Evolutionary conservation across 192 early-diverging fungal genomes (phyloP).

Genomic region (Lobosporangium transversale): DNA sequence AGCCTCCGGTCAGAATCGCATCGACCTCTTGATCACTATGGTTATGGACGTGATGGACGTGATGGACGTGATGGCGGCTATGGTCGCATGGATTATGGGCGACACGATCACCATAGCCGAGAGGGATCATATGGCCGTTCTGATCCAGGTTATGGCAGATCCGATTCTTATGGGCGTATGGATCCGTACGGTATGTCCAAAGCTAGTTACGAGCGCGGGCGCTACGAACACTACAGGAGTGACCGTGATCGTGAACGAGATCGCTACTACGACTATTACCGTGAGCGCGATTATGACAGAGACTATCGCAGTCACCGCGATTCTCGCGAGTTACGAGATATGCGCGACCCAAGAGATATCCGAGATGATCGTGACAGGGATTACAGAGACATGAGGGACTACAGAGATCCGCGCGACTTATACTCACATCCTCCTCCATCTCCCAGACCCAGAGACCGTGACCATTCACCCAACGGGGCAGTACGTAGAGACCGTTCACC

Average conservation of each 20-base stretch:
- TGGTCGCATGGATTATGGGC: slow-evolving; percentile 32
- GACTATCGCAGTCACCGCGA: slow-evolving; percentile 40
- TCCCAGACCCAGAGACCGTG: slow-evolving; percentile 24
- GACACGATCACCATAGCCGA: slow-evolving; percentile 28
- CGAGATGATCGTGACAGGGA: slow-evolving; percentile 31
- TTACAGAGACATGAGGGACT: slow-evolving; percentile 22
- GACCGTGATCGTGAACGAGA: slow-evolving; percentile 42
- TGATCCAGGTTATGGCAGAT: slow-evolving; percentile 26
- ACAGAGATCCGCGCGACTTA: slow-evolving; percentile 18
- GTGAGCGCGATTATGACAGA: slow-evolving; percentile 40
- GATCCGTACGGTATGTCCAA: slow-evolving; percentile 40
- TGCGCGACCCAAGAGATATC: slow-evolving; percentile 22
- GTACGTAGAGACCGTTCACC: slow-evolving; percentile 19
- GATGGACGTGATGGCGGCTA: slow-evolving; percentile 27
- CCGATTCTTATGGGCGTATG: slow-evolving; percentile 30
- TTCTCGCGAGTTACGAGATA: slow-evolving; percentile 27
- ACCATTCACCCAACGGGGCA: slow-evolving; percentile 14
- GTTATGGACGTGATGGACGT: slow-evolving; percentile 7
- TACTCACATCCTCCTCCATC: slow-evolving; percentile 27
- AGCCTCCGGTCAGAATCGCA: slow-evolving; percentile 31
- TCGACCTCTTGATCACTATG: slow-evolving; percentile 21
- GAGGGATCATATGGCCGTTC: slow-evolving; percentile 37
- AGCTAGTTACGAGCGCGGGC: slow-evolving; percentile 34
- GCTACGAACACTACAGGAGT: slow-evolving; percentile 44
- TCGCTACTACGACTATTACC: slow-evolving; percentile 43